Percentiles rank a stretch among this genome's conserved stretches.
Conservation (phyloP, 176 grass and related monocot genomes). For the Tillandsia leiboldiana region DNA sequence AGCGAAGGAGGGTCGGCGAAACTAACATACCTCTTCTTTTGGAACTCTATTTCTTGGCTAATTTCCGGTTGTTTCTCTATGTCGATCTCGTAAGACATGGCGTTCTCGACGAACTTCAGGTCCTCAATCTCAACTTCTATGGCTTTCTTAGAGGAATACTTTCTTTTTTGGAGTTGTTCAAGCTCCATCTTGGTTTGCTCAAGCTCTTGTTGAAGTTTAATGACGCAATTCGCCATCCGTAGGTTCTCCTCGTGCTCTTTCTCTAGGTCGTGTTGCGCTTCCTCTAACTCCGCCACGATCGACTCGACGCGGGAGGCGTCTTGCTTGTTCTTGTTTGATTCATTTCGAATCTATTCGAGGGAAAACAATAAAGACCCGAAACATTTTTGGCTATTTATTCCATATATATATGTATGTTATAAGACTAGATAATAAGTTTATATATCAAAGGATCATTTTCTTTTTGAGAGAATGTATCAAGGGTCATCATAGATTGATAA, state of each 20-base stretch:
- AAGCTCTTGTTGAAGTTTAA: conserved; percentile 52
- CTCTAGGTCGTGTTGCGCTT: conserved; percentile 44
- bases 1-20: conserved; percentile 58
- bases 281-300: conserved; percentile 32
- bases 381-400: neutral
- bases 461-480: neutral
- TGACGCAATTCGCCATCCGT: conserved; percentile 55
- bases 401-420: neutral
- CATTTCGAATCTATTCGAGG: conserved; percentile 19
- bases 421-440: neutral
- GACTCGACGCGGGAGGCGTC: neutral
- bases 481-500: too few relatives aligned
- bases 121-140: conserved; percentile 54
- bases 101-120: conserved; percentile 49
- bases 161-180: conserved; percentile 36
- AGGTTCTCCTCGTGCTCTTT: conserved; percentile 54
- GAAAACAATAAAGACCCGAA: neutral
- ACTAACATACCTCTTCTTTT: conserved; percentile 87
- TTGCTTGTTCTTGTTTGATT: conserved; percentile 18
- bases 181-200: conserved; percentile 53
- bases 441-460: too few relatives aligned
- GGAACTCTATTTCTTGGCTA: conserved; percentile 26
- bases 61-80: neutral
- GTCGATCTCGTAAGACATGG: neutral
- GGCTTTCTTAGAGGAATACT: conserved; percentile 17